Evolutionary conservation across 2,329 filamentous ascomycete species (phyloP).

Genomic region (Apiospora hydei): DNA sequence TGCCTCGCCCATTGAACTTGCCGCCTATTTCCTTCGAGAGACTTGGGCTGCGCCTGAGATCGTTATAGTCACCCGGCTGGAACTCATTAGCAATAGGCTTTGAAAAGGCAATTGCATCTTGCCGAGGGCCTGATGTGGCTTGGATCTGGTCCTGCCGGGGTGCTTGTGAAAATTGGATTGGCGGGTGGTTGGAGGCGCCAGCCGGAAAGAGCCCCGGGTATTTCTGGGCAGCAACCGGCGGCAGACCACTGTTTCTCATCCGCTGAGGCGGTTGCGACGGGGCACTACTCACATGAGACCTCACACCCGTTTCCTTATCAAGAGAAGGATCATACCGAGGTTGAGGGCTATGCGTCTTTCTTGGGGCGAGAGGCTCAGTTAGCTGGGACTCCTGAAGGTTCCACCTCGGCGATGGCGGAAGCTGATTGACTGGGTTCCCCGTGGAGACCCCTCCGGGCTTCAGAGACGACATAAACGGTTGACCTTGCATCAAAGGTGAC

Average conservation of each 20-base stretch:
- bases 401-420: slow-evolving; percentile 57
- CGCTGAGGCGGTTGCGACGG: slow-evolving; percentile 34
- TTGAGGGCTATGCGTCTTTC: slow-evolving; percentile 44
- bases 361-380: slow-evolving; percentile 55
- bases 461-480: slow-evolving; percentile 34
- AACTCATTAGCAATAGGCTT: slow-evolving; percentile 50
- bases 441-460: slow-evolving; percentile 30
- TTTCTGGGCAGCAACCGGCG: slow-evolving; percentile 59
- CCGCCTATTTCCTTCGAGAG: slow-evolving; percentile 61
- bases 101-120: slow-evolving; percentile 38
- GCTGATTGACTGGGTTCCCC: slow-evolving; percentile 49
- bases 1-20: slow-evolving; percentile 45
- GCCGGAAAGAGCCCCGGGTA: slow-evolving; percentile 56
- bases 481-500: slow-evolving; percentile 31
- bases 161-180: slow-evolving; percentile 31
- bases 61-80: slow-evolving; percentile 39
- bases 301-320: slow-evolving; percentile 59
- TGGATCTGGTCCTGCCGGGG: slow-evolving; percentile 32
- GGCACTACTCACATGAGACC: slow-evolving; percentile 31
- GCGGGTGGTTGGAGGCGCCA: slow-evolving; percentile 29
- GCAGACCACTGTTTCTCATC: slow-evolving; percentile 43
- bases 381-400: slow-evolving; percentile 63
- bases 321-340: slow-evolving; percentile 46
- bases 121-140: slow-evolving; percentile 27
- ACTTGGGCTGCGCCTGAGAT: slow-evolving; percentile 48